Evolutionary conservation across 1,284 basidiomycete genomes (phyloP).

Genomic region (Fomes fomentarius): DNA sequence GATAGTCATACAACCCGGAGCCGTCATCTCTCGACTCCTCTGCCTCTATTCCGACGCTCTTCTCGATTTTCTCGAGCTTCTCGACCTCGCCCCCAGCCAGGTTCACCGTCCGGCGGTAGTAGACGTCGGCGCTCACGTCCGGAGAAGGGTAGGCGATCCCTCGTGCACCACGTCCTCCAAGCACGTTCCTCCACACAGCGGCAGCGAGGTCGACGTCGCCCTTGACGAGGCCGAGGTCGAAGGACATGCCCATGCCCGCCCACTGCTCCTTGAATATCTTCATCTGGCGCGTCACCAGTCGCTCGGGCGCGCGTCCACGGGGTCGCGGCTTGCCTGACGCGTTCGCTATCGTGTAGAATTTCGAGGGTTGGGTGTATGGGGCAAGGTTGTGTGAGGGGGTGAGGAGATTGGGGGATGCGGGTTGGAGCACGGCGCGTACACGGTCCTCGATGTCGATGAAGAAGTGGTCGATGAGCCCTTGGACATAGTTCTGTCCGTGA

Average conservation of each 20-base stretch:
- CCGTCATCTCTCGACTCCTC: conserved; percentile 67
- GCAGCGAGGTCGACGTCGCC: conserved; percentile 84
- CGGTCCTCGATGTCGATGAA: conserved; percentile 95
- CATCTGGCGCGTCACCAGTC: conserved; percentile 90
- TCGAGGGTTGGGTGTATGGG: conserved; percentile 41
- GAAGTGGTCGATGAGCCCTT: conserved; percentile 93
- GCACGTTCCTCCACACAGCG: conserved; percentile 92
- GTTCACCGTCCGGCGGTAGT: conserved; percentile 66
- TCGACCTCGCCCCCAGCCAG: conserved; percentile 65
- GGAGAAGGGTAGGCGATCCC: conserved; percentile 54
- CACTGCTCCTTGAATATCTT: conserved; percentile 92
- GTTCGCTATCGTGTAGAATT: conserved; percentile 55
- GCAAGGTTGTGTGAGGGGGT: conserved; percentile 23
- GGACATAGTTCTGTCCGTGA: conserved; percentile 67
- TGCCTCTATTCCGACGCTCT: conserved; percentile 41
- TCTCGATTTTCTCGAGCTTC: conserved; percentile 56
- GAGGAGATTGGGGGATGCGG: conserved; percentile 34
- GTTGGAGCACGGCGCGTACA: conserved; percentile 81
- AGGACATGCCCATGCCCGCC: conserved; percentile 80
- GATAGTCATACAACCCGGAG: conserved; percentile 75
- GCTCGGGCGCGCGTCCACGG: conserved; percentile 66
- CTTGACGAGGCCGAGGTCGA: conserved; percentile 80
- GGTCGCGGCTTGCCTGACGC: conserved; percentile 30
- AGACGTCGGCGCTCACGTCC: conserved; percentile 19
- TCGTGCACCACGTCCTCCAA: conserved; percentile 76